Base-by-base conservation (phyloP, 2,329 filamentous ascomycete genomes). In the Alternaria sp. region DNA sequence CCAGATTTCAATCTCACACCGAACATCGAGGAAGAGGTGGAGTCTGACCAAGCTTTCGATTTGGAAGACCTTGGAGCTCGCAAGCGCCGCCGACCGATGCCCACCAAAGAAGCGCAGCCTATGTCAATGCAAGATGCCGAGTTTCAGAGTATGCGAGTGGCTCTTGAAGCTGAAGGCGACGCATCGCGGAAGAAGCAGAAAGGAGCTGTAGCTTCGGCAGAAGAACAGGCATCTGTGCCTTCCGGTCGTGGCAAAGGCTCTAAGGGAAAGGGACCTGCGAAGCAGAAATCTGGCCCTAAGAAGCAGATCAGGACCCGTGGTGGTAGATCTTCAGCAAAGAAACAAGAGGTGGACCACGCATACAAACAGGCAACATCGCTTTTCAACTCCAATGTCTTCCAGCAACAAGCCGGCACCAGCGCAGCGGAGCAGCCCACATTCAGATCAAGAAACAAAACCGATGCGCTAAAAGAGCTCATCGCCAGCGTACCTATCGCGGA, bases 391-490 rank as follows among this genome's bases (percentile, higher is more conserved):
- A 66, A 81, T 49, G 72, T 81, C 23, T 78, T 81, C 43, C 25
- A 56, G 2, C 75, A 79, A 51, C 77, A 80, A 46, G 72, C 74
- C 13, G 59, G 54, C 5, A 52, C 67, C 6, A 67, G 69, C 40
- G 70, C 66, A 8, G 49, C 64, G 13, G 76, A 70, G 0, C 70
- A 77, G 40, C 76, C 78, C 0, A 65, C 36, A 0, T 75, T 80
- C 46, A 65, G 25, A 2, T 64, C 70, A 0, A 67, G 56, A 5
- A 68, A 59, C 7, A 81, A 79, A 46, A 19, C 54, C 0, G 65
- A 79, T 21, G 81, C 82, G 0, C 57, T 84, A 21, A 81, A 79
- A 61, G 69, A 79, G 28, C 68, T 84, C 8, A 76, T 84, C 36
- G 76, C 79, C 0, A 80, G 76, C 28, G 28, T 30, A 28, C 26